Conservation (phyloP, 176 grass and related monocot species). For the Luzula sylvatica region DNA sequence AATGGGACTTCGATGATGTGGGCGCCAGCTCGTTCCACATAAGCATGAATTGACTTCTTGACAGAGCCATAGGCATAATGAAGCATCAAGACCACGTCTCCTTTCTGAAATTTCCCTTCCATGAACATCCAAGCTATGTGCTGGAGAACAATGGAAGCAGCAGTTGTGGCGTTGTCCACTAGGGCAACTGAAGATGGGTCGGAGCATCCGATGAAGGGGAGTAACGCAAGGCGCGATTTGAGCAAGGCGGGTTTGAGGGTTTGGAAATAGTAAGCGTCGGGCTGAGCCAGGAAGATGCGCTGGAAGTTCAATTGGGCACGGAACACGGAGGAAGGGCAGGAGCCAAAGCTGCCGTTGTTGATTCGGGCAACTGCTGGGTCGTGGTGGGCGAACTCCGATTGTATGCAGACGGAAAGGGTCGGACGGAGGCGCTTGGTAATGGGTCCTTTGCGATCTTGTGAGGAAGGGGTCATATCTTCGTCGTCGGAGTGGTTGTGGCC, state of each 20-base stretch:
- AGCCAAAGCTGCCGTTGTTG: slow-evolving; percentile 97
- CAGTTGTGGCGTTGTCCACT: slow-evolving; percentile 92
- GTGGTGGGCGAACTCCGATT: slow-evolving; percentile 76
- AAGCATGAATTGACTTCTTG: slow-evolving; percentile 94
- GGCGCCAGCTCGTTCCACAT: slow-evolving; percentile 73
- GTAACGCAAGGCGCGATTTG: slow-evolving; percentile 46
- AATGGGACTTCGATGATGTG: slow-evolving; percentile 82
- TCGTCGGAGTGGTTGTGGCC: too few species aligned
- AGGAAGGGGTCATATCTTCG: too few species aligned
- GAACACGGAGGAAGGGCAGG: slow-evolving; percentile 67
- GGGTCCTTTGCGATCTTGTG: too few species aligned
- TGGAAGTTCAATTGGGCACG: slow-evolving; percentile 54
- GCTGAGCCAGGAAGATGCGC: slow-evolving; percentile 61
- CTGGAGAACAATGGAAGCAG: slow-evolving; percentile 83
- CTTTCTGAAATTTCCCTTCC: slow-evolving; percentile 50
- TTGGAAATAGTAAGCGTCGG: slow-evolving; percentile 78
- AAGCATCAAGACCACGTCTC: slow-evolving; percentile 81
- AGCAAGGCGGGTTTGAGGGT: slow-evolving; percentile 40
- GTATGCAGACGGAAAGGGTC: too few species aligned
- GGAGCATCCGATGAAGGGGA: slow-evolving; percentile 31
- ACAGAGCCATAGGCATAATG: slow-evolving; percentile 88
- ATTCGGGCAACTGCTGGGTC: slow-evolving; percentile 48
- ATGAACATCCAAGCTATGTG: slow-evolving; percentile 66
- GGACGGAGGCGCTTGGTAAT: too few species aligned
- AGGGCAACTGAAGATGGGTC: slow-evolving; percentile 51